Evolutionary conservation across 805 yeast species (phyloP).

Genomic region (Candida quercuum): DNA sequence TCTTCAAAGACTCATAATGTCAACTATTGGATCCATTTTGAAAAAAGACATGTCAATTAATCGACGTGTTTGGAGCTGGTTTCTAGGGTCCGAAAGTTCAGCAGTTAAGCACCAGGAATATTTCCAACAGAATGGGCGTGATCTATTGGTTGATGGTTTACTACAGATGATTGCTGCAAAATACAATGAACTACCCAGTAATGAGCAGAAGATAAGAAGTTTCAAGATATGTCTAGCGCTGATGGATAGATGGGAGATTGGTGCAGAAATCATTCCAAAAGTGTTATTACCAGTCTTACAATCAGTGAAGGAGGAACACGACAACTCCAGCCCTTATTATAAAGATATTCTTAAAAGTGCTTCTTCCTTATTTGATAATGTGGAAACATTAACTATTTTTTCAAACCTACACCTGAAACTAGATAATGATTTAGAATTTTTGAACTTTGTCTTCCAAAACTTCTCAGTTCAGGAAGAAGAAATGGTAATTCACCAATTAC

Average conservation of each 20-base stretch:
- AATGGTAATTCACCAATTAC: conserved; percentile 70
- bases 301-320: conserved; percentile 33
- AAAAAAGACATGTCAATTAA: conserved; percentile 91
- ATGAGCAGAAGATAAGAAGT: conserved; percentile 39
- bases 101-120: conserved; percentile 29
- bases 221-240: conserved; percentile 65
- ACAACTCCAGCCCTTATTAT: conserved; percentile 21
- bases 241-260: conserved; percentile 94
- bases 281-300: conserved; percentile 61
- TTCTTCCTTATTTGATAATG: conserved; percentile 73
- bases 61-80: conserved; percentile 90
- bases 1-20: conserved; percentile 49
- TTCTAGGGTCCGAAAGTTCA: conserved; percentile 67
- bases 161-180: conserved; percentile 37
- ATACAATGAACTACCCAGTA: conserved; percentile 16
- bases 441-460: conserved; percentile 53
- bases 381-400: conserved; percentile 81
- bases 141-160: conserved; percentile 47
- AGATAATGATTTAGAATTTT: conserved; percentile 36
- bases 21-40: conserved; percentile 63
- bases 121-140: conserved; percentile 53
- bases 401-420: conserved; percentile 46
- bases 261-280: conserved; percentile 64
- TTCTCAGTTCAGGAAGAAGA: conserved; percentile 86
- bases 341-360: conserved; percentile 53